Conservation (phyloP, 305 asterid species). For the Fraxinus sp. region DNA sequence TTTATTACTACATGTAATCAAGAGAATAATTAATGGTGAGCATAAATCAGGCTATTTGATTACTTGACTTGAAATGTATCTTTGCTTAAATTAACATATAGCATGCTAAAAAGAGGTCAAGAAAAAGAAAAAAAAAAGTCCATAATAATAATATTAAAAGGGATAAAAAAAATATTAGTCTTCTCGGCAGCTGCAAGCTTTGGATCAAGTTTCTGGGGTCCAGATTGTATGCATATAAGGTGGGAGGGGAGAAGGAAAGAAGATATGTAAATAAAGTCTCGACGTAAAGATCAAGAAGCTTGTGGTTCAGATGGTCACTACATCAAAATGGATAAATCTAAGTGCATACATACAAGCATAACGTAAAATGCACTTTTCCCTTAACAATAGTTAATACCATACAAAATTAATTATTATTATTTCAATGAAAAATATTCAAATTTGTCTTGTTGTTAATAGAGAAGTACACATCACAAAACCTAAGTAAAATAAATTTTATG, state of each 20-base stretch:
- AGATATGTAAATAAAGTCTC: neutral
- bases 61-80: neutral
- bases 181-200: neutral
- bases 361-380: neutral
- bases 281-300: neutral
- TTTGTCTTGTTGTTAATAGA: neutral
- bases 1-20: neutral
- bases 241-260: neutral
- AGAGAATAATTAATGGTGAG: neutral
- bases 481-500: neutral
- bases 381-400: neutral
- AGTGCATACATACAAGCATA: neutral
- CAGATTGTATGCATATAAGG: neutral
- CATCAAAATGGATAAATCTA: neutral
- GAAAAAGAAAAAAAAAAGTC: neutral
- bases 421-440: conserved; percentile 9
- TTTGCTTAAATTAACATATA: neutral
- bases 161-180: neutral
- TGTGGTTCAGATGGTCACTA: neutral
- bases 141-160: neutral
- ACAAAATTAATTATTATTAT: neutral
- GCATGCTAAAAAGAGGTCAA: neutral
- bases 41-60: neutral
- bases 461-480: neutral
- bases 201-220: neutral